phyloP scores from a whole-genome alignment of 495 filamentous ascomycete genomes.

The Xylaria longipes region DNA sequence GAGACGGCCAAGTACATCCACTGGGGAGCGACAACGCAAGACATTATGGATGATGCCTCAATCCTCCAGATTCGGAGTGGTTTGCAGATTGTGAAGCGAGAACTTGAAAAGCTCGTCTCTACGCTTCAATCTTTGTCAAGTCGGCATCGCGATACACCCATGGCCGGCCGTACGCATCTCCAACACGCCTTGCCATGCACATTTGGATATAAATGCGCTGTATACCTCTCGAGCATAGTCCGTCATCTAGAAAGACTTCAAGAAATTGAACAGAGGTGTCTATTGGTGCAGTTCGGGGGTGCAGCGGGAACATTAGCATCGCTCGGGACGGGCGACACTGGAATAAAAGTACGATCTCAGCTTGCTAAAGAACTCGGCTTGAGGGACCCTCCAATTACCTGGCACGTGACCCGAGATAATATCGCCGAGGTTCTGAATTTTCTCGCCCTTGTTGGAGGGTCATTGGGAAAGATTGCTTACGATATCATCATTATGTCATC shows the following conservation, averaged over 20 bases:
- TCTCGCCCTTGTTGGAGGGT: constrained; percentile 56
- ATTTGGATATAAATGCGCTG: constrained; percentile 58
- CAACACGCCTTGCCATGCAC: constrained; percentile 59
- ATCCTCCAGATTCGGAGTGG: constrained; percentile 58
- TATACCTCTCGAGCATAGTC: constrained; percentile 53
- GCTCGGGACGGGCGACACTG: constrained; percentile 46
- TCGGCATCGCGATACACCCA: constrained; percentile 55
- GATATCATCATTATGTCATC: constrained; percentile 64
- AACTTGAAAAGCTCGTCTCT: constrained; percentile 45
- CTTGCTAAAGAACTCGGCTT: constrained; percentile 51
- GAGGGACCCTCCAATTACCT: constrained; percentile 44
- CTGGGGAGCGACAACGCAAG: constrained; percentile 64
- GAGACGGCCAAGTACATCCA: constrained; percentile 58
- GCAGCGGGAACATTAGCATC: constrained; percentile 57
- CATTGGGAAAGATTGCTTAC: constrained; percentile 59
- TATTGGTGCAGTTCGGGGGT: constrained; percentile 57
- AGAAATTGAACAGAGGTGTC: constrained; percentile 44
- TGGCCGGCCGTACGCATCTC: constrained; percentile 60
- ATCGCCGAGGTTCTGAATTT: constrained; percentile 59
- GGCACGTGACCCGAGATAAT: constrained; percentile 58
- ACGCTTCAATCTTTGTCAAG: constrained; percentile 45
- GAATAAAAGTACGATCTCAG: constrained; percentile 50
- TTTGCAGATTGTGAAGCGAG: constrained; percentile 49
- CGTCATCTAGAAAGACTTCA: constrained; percentile 49
- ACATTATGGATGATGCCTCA: constrained; percentile 59